Percentiles rank a stretch among this genome's conserved stretches.
phyloP scores from a whole-genome alignment of 2,329 filamentous ascomycete species.

The Fusarium irregulare region DNA sequence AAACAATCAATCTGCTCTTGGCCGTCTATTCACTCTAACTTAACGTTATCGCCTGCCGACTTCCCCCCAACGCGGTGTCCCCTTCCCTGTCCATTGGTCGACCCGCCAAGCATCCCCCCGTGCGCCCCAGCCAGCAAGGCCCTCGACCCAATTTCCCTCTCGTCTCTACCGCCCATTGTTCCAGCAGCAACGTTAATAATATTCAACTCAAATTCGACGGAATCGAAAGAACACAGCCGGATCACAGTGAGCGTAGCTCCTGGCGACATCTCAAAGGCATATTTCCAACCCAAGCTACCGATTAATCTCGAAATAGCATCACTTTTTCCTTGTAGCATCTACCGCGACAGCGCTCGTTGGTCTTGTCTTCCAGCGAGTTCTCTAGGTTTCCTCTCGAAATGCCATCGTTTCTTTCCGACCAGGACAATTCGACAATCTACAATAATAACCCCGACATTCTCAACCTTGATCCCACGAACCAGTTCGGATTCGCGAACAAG shows the following conservation, averaged over 20 bases:
- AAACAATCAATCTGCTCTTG: constrained; percentile 1
- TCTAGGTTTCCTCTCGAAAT: constrained; percentile 54
- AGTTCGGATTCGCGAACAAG: constrained; percentile 52
- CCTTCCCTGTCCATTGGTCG: constrained; percentile 40
- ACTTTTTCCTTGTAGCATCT: constrained; percentile 42
- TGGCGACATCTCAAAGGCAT: constrained; percentile 25
- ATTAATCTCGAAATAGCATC: constrained; percentile 40
- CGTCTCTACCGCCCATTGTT: constrained; percentile 35
- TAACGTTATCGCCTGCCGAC: constrained; percentile 4
- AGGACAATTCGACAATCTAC: constrained; percentile 57
- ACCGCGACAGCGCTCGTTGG: constrained; percentile 42
- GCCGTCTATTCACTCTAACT: constrained; percentile 18
- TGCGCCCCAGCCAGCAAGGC: constrained; percentile 43
- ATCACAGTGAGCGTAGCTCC: constrained; percentile 14
- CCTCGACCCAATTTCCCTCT: constrained; percentile 46
- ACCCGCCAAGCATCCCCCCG: constrained; percentile 46
- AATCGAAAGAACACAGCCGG: constrained; percentile 11
- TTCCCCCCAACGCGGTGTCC: constrained; percentile 37
- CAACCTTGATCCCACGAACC: constrained; percentile 56
- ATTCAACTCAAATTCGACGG: constrained; percentile 33
- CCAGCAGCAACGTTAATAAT: constrained; percentile 29
- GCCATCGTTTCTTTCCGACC: constrained; percentile 66
- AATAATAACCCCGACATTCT: constrained; percentile 57
- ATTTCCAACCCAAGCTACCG: constrained; percentile 20
- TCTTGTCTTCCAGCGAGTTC: constrained; percentile 39